Evolutionary conservation across 1,139 yeast genomes (phyloP), one percentile per base, ranked within the genome.

Genomic region (Kurtzmaniella quercitrusa): DNA sequence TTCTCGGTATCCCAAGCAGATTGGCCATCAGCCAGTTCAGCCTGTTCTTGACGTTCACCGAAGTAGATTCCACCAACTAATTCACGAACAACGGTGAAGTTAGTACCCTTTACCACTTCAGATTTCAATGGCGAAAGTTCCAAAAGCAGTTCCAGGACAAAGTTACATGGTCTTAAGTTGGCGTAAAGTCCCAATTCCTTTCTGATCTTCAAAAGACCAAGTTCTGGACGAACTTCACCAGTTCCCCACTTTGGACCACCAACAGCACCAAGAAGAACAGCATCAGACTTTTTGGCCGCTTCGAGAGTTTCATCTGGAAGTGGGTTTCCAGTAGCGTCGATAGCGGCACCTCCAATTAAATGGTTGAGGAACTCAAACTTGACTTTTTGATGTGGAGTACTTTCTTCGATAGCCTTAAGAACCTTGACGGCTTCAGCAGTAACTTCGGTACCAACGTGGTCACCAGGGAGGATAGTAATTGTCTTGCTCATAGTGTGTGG

Each of bases 211-310:
- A 93, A 77, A 55, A 93, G 77, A 47, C 98, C 98, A 67, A 88
- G 98, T 66, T 93, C 98, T 40, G 98, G 98, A 69, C 98, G 83
- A 40, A 93, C 97, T 14, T 77, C 58, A 23, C 93, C 97, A 32
- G 97, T 87, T 30, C 95, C 94, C 98, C 98, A 93, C 68, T 93
- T 93, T 47, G 98, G 98, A 22, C 98, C 98, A 50, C 98, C 98
- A 21, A 93, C 98, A 5, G 98, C 97, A 50, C 98, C 98, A 46
- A 93, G 75, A 50, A 93, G 71, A 16, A 93, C 96, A 32, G 98
- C 98, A 61, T 93, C 95, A 1, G 98, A 85, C 38, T 68, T 68
- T 66, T 87, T 89, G 39, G 98, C 80, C n/a, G 95, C 88, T 40
- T 72, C 86, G 41, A 93, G 75, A 2, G 97, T 76, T 43, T 76